Conservation (phyloP, 306 rosid genomes). For the Rosa chinensis region DNA sequence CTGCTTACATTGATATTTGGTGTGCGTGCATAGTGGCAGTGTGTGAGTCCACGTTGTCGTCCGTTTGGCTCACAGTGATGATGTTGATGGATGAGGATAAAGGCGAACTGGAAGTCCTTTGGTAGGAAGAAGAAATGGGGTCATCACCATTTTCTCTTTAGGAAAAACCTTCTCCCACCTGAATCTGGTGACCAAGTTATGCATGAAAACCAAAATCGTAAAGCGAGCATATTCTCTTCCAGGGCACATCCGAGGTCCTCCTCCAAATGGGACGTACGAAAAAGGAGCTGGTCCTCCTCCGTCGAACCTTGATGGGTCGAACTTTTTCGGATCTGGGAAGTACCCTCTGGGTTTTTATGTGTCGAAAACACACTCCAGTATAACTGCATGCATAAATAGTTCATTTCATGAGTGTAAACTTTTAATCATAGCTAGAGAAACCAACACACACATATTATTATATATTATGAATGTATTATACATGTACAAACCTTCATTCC, state of each 20-base stretch:
- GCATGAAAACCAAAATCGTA: conserved; percentile 19
- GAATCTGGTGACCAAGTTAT: conserved; percentile 18
- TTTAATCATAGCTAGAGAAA: neutral
- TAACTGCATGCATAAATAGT: conserved; percentile 2
- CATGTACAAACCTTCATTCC: conserved; percentile 19
- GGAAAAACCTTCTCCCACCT: conserved; percentile 16
- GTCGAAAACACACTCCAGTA: conserved; percentile 11
- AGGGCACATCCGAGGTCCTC: conserved; percentile 31
- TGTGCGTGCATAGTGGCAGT: neutral
- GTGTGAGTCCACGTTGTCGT: neutral
- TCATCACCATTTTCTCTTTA: neutral
- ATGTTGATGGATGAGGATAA: neutral
- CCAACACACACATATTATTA: neutral
- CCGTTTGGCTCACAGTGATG: neutral
- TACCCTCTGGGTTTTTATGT: conserved; percentile 14
- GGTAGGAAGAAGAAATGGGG: conserved; percentile 1
- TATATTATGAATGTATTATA: neutral
- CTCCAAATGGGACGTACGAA: conserved; percentile 30
- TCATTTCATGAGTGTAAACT: neutral
- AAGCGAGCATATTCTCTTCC: conserved; percentile 23
- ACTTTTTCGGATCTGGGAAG: conserved; percentile 26
- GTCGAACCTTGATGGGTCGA: conserved; percentile 27
- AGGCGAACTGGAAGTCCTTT: conserved; percentile 11
- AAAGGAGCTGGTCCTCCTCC: conserved; percentile 22
- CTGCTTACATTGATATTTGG: neutral